Conservation (phyloP, 768 basidiomycete species). For the Leccinellum albellum region DNA sequence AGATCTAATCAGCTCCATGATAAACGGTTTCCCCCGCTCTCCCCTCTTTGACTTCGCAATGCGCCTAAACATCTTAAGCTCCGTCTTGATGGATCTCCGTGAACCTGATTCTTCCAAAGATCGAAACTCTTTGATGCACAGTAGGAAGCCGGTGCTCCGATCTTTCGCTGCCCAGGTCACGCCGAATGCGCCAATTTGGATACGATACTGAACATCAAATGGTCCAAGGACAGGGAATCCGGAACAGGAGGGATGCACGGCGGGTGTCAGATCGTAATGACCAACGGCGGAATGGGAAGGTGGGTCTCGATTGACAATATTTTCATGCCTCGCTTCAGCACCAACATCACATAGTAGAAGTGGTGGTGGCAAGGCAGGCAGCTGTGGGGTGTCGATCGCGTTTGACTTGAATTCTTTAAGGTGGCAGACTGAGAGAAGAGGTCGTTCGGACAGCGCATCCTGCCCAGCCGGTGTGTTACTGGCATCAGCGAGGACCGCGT, state of each 20-base stretch:
- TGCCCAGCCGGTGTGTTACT: background rate
- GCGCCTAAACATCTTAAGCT: conserved; percentile 35
- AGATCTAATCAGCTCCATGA: conserved; percentile 38
- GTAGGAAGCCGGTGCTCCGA: conserved; percentile 24
- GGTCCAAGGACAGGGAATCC: conserved; percentile 26
- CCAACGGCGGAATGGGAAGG: background rate
- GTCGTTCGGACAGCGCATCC: background rate
- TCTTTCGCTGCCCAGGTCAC: conserved; percentile 24
- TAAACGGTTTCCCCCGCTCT: conserved; percentile 29
- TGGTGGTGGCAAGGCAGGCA: background rate
- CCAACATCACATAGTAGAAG: background rate
- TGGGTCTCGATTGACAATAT: background rate
- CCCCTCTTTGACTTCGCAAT: conserved; percentile 23
- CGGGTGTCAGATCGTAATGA: background rate
- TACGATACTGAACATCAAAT: conserved; percentile 15
- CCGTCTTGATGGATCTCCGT: conserved; percentile 23
- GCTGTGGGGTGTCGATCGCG: background rate
- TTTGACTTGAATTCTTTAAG: background rate
- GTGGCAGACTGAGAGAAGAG: background rate
- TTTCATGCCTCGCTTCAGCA: background rate
- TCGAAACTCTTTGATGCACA: conserved; percentile 39
- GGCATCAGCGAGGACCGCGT: background rate
- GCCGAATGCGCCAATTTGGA: conserved; percentile 24
- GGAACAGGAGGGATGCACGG: background rate
- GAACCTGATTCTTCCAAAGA: conserved; percentile 8